Conservation (phyloP, 2,329 filamentous ascomycete species). For the Clonostachys chloroleuca region DNA sequence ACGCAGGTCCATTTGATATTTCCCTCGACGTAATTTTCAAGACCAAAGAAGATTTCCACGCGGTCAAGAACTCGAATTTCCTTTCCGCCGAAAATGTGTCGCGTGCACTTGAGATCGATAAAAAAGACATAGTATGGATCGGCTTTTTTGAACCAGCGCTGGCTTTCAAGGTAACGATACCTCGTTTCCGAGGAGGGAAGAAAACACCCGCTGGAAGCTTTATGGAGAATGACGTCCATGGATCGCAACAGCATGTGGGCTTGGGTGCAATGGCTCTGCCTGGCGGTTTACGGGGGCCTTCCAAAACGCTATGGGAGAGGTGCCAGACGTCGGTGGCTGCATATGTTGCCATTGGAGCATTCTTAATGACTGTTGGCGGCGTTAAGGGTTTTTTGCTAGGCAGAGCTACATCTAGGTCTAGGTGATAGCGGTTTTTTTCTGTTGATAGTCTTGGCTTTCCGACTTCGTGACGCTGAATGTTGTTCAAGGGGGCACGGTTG, state of each 20-base stretch:
- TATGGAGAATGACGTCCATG: constrained; percentile 22
- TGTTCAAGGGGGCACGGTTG: no score
- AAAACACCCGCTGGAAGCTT: constrained; percentile 14
- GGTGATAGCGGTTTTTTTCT: no score
- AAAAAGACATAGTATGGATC: constrained; percentile 21
- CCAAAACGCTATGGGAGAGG: no score
- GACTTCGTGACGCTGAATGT: no score
- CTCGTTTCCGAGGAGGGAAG: constrained; percentile 7
- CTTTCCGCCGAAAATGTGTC: constrained; percentile 13
- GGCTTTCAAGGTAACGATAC: constrained; percentile 40
- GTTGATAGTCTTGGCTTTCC: no score
- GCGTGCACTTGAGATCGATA: neutral
- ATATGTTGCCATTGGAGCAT: no score
- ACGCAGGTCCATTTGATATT: constrained; percentile 42
- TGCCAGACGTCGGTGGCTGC: no score
- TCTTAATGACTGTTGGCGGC: no score
- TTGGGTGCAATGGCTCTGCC: neutral
- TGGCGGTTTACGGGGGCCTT: no score
- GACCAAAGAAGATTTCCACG: constrained; percentile 19
- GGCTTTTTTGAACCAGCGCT: constrained; percentile 38
- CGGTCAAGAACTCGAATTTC: constrained; percentile 24
- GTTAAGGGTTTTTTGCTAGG: no score
- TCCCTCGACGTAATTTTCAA: constrained; percentile 45
- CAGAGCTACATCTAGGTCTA: no score
- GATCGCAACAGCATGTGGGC: constrained; percentile 9